phyloP scores from a whole-genome alignment of 2,329 filamentous ascomycete genomes.

The Xylaria multiplex region DNA sequence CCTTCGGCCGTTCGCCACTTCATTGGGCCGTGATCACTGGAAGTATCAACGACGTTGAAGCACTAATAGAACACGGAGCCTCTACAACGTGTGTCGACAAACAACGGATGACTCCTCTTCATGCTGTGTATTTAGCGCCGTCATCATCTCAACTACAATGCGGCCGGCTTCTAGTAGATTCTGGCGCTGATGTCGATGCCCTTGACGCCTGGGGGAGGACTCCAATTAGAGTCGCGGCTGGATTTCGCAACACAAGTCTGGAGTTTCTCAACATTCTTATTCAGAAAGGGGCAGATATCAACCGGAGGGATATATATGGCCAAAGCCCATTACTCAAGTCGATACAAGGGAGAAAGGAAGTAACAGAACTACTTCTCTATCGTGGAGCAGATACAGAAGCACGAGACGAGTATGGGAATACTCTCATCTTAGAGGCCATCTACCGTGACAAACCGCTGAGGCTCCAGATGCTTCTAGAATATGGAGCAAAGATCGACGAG shows the following conservation, averaged over 20 bases:
- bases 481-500: not conserved
- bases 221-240: too few species aligned
- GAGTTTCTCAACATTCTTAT: not conserved
- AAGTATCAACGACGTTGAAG: not conserved
- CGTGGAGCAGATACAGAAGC: constrained; percentile 3
- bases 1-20: constrained; percentile 1
- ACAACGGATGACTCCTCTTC: constrained; percentile 3
- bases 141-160: too few species aligned
- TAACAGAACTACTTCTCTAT: not conserved
- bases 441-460: not conserved
- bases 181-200: too few species aligned
- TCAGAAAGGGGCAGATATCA: not conserved
- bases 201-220: too few species aligned
- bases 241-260: too few species aligned
- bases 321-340: constrained; percentile 6
- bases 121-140: not conserved
- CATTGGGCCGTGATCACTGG: constrained; percentile 3
- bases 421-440: constrained; percentile 5
- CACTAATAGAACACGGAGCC: constrained; percentile 2
- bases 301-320: not conserved
- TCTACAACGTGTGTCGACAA: not conserved
- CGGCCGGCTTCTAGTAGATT: too few species aligned
- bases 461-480: not conserved
- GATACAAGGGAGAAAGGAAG: not conserved
- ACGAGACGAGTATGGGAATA: constrained; percentile 5